These are phyloP conservation scores for Castanea mollissima DNA, from an alignment of 306 rosid genomes.

Conservation along the genomic window DNA sequence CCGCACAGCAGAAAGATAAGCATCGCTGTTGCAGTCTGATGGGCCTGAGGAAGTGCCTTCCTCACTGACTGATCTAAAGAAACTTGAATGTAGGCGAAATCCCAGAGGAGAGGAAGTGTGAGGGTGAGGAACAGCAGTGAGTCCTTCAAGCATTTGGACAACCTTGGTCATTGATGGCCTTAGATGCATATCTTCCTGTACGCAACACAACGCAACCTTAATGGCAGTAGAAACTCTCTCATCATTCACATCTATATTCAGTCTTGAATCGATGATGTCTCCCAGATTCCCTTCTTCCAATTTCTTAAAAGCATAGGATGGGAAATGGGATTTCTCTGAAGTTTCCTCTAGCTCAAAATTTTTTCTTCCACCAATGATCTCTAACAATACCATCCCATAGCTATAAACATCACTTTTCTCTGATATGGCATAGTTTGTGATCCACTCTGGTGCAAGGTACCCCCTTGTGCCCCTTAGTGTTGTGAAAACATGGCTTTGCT, in stretches of 20 bases:
- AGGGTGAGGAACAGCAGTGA: conserved; percentile 57
- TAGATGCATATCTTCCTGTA: conserved; percentile 81
- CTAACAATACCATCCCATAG: conserved; percentile 83
- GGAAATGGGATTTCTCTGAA: conserved; percentile 78
- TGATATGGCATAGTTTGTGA: conserved; percentile 89
- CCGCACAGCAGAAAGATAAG: conserved; percentile 63
- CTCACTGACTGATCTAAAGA: conserved; percentile 54
- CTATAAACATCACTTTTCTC: conserved; percentile 95
- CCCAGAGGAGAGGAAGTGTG: conserved; percentile 53
- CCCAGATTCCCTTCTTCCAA: conserved; percentile 75
- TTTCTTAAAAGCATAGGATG: conserved; percentile 74
- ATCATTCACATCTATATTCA: conserved; percentile 36
- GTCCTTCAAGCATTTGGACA: conserved; percentile 91
- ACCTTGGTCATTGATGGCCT: conserved; percentile 89
- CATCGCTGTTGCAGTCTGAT: conserved; percentile 66
- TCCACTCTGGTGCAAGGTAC: conserved; percentile 94
- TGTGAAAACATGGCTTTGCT: conserved; percentile 91
- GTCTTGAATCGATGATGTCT: conserved; percentile 49
- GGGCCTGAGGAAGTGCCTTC: conserved; percentile 75
- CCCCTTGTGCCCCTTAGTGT: conserved; percentile 88
- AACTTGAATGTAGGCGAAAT: conserved; percentile 46
- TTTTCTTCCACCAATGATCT: conserved; percentile 87
- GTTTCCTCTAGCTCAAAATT: conserved; percentile 55
- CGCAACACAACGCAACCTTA: conserved; percentile 83
- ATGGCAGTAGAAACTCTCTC: conserved; percentile 48